Percentiles rank a stretch among this genome's conserved stretches.
phyloP scores from a whole-genome alignment of 2,329 filamentous ascomycete genomes.

The Penicillium sp. region DNA sequence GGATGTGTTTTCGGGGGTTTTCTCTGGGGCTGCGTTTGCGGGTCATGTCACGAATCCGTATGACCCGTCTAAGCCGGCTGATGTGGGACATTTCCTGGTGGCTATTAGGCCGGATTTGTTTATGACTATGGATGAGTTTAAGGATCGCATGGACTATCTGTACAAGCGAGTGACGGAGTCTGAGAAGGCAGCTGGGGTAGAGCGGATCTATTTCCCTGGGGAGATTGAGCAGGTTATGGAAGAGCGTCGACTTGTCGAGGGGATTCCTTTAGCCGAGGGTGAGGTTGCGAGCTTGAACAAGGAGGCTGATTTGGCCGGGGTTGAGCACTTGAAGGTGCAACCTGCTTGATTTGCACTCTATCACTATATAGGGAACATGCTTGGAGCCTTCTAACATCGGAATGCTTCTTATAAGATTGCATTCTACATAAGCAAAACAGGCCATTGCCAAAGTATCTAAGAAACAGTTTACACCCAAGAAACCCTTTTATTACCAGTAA shows the following conservation, averaged over 20 bases:
- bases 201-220: slow-evolving; percentile 54
- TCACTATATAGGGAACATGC: too few relatives aligned
- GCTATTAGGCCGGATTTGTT: slow-evolving; percentile 71
- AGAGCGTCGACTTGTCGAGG: slow-evolving; percentile 33
- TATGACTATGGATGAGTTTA: slow-evolving; percentile 65
- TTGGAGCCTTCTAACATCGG: too few relatives aligned
- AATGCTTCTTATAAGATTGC: background rate
- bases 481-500: background rate
- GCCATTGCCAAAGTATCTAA: background rate
- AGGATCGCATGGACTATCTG: slow-evolving; percentile 54
- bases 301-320: slow-evolving; percentile 17
- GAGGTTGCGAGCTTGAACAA: slow-evolving; percentile 20
- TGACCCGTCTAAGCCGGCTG: slow-evolving; percentile 61
- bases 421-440: background rate
- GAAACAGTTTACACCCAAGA: background rate
- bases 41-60: slow-evolving; percentile 73
- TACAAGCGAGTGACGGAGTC: slow-evolving; percentile 51
- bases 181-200: slow-evolving; percentile 51
- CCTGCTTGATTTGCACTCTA: background rate
- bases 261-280: slow-evolving; percentile 20
- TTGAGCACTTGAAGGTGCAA: slow-evolving; percentile 15
- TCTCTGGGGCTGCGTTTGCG: slow-evolving; percentile 73
- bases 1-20: slow-evolving; percentile 75
- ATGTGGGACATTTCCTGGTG: slow-evolving; percentile 70
- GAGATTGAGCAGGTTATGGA: slow-evolving; percentile 52